Evolutionary conservation across 139 green algal species (phyloP).

Genomic region (Chlamydomonas sphaeroides): DNA sequence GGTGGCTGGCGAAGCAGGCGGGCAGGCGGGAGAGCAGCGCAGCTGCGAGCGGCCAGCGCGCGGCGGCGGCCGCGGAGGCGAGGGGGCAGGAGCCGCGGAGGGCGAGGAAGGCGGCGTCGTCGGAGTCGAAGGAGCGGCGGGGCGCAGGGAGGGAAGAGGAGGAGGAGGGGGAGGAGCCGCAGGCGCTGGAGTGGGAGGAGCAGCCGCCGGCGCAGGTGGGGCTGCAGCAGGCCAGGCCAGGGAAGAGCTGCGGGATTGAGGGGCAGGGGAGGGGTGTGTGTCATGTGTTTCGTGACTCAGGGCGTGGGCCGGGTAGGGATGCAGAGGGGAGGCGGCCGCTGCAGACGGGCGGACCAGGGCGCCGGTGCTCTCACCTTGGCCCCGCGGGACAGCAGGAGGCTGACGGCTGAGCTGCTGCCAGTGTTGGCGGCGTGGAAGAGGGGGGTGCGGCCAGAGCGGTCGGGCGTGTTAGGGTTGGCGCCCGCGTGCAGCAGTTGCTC

Average conservation of each 20-base stretch:
- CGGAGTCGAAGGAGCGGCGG: neutral
- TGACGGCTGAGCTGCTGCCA: neutral
- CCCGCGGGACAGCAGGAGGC: neutral
- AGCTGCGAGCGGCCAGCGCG: conserved; percentile 9
- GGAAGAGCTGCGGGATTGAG: too few species aligned
- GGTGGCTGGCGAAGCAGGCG: neutral
- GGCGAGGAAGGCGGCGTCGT: conserved; percentile 5
- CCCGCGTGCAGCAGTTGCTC: neutral
- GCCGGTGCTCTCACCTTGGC: too few species aligned
- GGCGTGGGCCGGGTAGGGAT: too few species aligned
- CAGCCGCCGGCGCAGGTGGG: too few species aligned
- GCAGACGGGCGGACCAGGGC: too few species aligned
- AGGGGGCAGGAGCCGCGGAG: conserved; percentile 30
- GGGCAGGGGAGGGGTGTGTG: too few species aligned
- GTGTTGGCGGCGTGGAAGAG: conserved; percentile 6
- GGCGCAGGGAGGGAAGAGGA: too few species aligned
- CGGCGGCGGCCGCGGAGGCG: conserved; percentile 4
- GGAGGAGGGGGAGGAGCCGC: too few species aligned
- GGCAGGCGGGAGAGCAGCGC: conserved; percentile 4
- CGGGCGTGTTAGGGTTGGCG: neutral
- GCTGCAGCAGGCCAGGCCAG: too few species aligned
- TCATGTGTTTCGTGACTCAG: too few species aligned
- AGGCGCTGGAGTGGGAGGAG: too few species aligned
- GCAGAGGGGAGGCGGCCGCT: too few species aligned
- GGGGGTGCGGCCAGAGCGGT: neutral